Evolutionary conservation across 352 stramenopile species (phyloP).

Genomic region (Pythium apleroticum): DNA sequence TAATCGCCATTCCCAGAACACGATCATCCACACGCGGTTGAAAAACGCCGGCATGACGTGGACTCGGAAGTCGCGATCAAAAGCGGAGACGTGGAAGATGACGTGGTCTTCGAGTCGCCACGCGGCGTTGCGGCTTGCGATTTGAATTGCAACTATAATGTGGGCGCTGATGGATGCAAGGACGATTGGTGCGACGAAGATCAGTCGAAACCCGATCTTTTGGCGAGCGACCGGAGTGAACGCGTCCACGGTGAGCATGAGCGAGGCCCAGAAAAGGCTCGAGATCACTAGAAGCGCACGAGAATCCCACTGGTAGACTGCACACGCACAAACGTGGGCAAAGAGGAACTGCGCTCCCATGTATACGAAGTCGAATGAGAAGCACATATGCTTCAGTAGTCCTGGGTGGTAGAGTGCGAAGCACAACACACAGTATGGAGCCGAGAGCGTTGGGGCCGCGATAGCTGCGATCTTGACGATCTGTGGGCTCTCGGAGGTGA

Average conservation of each 20-base stretch:
- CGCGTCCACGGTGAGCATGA: conserved; percentile 23
- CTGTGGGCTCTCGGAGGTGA: conserved; percentile 1
- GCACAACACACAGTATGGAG: conserved; percentile 6
- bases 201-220: conserved; percentile 16
- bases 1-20: conserved; percentile 27
- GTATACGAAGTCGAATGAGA: conserved; percentile 24
- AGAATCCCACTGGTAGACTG: conserved; percentile 21
- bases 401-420: conserved; percentile 20
- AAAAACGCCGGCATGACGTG: conserved; percentile 26
- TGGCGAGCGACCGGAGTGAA: conserved; percentile 17
- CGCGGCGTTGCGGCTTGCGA: background rate
- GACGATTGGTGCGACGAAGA: conserved; percentile 10
- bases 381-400: conserved; percentile 15
- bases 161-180: conserved; percentile 7
- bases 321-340: conserved; percentile 13
- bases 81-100: background rate
- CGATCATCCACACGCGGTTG: conserved; percentile 28
- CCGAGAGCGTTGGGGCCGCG: background rate
- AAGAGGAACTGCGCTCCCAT: conserved; percentile 18
- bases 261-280: conserved; percentile 17
- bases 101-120: conserved; percentile 14
- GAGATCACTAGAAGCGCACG: conserved; percentile 5
- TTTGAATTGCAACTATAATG: conserved; percentile 6
- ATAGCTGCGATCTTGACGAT: background rate
- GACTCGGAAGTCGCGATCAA: conserved; percentile 13